Conservation (phyloP, 805 yeast species). For the Saccharomyces kudriavzevii region DNA sequence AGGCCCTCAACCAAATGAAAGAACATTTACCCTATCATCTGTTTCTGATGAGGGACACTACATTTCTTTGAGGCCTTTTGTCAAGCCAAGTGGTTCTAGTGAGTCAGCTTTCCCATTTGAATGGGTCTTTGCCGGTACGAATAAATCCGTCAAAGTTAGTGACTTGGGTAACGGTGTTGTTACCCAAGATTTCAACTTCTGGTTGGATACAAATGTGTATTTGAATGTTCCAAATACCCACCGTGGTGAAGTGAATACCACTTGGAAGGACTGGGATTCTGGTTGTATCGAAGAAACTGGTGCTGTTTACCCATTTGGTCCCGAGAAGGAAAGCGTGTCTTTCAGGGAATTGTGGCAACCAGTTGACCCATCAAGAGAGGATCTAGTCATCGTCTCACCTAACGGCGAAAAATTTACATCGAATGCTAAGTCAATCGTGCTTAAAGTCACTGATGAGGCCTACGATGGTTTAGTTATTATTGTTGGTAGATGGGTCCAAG, state of each 20-base stretch:
- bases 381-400: constrained; percentile 11
- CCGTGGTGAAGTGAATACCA: constrained; percentile 24
- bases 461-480: constrained; percentile 25
- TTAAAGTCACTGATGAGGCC: constrained; percentile 19
- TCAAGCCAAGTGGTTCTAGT: constrained; percentile 18
- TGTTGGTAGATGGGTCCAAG: constrained; percentile 31
- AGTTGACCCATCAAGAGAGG: constrained; percentile 19
- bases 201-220: constrained; percentile 27
- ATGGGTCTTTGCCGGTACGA: constrained; percentile 51
- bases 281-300: constrained; percentile 31
- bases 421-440: constrained; percentile 19
- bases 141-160: constrained; percentile 32
- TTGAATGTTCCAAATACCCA: constrained; percentile 23
- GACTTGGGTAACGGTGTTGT: constrained; percentile 21
- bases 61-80: constrained; percentile 33
- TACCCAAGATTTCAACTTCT: constrained; percentile 23
- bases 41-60: constrained; percentile 29
- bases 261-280: constrained; percentile 28
- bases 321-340: constrained; percentile 19
- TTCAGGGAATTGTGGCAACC: constrained; percentile 34
- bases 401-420: constrained; percentile 5
- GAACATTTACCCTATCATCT: constrained; percentile 27
- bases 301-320: constrained; percentile 25
- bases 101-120: constrained; percentile 41
- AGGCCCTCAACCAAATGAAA: constrained; percentile 22